Evolutionary conservation across 2,329 filamentous ascomycete genomes (phyloP), one percentile per base, ranked within the genome.

Genomic region (Fonsecaea monophora): DNA sequence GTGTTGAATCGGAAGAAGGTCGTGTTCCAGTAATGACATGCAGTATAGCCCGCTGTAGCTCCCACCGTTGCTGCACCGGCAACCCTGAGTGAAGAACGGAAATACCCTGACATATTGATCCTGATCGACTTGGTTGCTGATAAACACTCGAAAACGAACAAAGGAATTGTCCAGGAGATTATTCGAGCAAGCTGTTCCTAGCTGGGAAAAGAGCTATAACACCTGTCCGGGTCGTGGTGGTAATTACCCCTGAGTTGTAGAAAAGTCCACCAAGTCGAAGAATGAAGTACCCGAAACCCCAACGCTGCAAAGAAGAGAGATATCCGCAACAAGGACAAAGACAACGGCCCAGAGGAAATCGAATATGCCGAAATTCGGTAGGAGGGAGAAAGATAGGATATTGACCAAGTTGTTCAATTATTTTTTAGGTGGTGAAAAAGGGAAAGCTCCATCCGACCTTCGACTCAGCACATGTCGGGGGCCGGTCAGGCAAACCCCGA

Each of bases 11-110:
- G 65, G 50, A 71, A 65, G 50, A 60, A 58, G 10, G 64, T 69
- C 13, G 64, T 65, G 42, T 66, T 69, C 60, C 66, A 70, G 45
- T 71, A 66, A 40, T 66, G 65, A 59, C 64, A 65, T 12, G 64
- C 68, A 25, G 50, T 63, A 45, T 72, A 73, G n/a, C 63, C 62
- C 21, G 62, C 42, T n/a, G 64, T 62, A 25, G 67, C 65, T 21
- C 65, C 65, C n/a, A 59, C 53, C 12, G 67, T 60, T n/a, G 66
- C 68, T 7, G 62, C 58, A 38, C 57, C 60, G 40, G 58, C 70
- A n/a, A 62, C 48, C 37, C 56, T 62, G 9, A 67, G 32, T 13
- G 68, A 57, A 38, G 70, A 62, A 40, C 70, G 65, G 32, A 68
- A 34, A 45, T 64, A 69, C 53, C 50, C 56, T 25, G 65, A 53